These are phyloP conservation scores for Didymella lethalis DNA, from an alignment of 2,329 filamentous ascomycete genomes.

Conservation along the genomic window DNA sequence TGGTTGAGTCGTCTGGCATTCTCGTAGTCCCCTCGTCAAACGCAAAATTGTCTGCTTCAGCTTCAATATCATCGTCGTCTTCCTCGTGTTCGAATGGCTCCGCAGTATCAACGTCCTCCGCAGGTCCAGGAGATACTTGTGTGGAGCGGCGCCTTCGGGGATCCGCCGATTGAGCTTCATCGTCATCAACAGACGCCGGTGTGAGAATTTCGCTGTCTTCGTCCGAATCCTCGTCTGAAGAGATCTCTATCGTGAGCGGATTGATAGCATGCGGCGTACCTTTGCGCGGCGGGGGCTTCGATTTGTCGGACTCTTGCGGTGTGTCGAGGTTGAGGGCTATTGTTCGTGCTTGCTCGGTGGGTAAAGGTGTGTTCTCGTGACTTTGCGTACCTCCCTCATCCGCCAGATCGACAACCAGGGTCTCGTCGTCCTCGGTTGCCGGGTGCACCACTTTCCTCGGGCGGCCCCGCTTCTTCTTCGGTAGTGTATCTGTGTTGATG, in stretches of 20 bases:
- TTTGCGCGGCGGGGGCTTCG: constrained; percentile 34
- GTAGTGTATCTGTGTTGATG: constrained; percentile 34
- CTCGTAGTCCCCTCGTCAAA: constrained; percentile 46
- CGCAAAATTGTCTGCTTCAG: constrained; percentile 35
- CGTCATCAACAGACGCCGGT: constrained; percentile 36
- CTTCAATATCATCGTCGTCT: constrained; percentile 30
- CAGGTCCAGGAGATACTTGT: background rate
- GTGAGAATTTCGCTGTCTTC: constrained; percentile 34
- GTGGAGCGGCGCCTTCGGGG: background rate
- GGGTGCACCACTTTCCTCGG: constrained; percentile 44
- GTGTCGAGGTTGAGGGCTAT: constrained; percentile 17
- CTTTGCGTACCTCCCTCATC: background rate
- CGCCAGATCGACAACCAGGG: constrained; percentile 14
- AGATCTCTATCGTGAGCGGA: constrained; percentile 21
- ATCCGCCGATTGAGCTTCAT: constrained; percentile 8
- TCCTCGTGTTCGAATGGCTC: constrained; percentile 25
- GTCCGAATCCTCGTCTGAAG: constrained; percentile 37
- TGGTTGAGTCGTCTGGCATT: constrained; percentile 55
- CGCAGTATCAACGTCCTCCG: constrained; percentile 1
- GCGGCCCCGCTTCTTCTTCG: constrained; percentile 44
- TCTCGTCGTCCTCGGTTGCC: constrained; percentile 29
- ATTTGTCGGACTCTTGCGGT: constrained; percentile 15
- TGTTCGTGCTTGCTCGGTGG: constrained; percentile 7
- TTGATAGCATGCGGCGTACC: constrained; percentile 41
- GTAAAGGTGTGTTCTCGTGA: constrained; percentile 19